phyloP scores from a whole-genome alignment of 306 rosid genomes.

The Quercus mongolica region DNA sequence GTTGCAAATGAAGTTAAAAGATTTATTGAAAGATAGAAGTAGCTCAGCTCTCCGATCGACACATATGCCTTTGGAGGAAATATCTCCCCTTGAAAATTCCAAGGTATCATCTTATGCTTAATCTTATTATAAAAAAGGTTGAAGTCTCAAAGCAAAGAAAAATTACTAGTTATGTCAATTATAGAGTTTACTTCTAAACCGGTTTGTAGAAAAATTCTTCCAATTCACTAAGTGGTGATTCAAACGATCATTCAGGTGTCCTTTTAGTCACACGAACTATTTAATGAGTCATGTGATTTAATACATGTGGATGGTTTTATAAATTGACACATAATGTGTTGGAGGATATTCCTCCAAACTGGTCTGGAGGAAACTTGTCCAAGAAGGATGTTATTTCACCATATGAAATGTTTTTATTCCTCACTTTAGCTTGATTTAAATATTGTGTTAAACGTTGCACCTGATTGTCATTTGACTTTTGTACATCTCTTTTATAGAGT shows the following conservation, averaged over 20 bases:
- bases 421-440: neutral
- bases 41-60: slow-evolving; percentile 20
- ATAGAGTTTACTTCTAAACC: too few species aligned
- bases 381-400: too few species aligned
- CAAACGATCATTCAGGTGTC: too few species aligned
- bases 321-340: too few species aligned
- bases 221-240: too few species aligned
- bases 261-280: too few species aligned
- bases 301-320: too few species aligned
- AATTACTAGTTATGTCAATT: neutral
- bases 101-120: slow-evolving; percentile 39
- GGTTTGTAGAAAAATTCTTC: too few species aligned
- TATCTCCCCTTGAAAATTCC: slow-evolving; percentile 24
- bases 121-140: neutral
- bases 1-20: slow-evolving; percentile 36
- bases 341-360: too few species aligned
- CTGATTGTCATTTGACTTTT: slow-evolving; percentile 27
- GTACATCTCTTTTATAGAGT: slow-evolving; percentile 35
- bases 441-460: neutral
- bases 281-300: too few species aligned
- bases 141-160: neutral
- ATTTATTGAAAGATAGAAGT: slow-evolving; percentile 35
- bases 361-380: too few species aligned
- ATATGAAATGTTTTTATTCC: neutral
- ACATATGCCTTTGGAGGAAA: slow-evolving; percentile 29